Base-by-base conservation (phyloP, 2,329 filamentous ascomycete genomes). In the Elsinoe fawcettii region DNA sequence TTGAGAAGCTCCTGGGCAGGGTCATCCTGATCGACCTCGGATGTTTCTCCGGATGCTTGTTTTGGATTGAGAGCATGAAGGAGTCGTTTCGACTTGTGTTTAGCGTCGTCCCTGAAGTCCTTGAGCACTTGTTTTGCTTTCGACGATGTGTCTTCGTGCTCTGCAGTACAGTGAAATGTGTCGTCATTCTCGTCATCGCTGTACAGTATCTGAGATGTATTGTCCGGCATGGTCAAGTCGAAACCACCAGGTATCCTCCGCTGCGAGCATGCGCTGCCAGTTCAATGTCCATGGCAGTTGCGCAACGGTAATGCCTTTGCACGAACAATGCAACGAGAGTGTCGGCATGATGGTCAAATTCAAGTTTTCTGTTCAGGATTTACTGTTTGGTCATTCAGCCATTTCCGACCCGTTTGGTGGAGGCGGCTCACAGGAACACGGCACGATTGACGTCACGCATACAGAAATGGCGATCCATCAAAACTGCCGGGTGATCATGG, bases 71-170 rank as follows among this genome's bases (percentile, higher is more conserved):
- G 44, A 23, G 32, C 36, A n/a, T 57, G 30, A n/a, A 61, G 43
- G 2, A 61, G 12, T 22, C 46, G 55, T 46, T 61, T 62, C 8
- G 60, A 58, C 58, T 60, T 61, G 23, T 54, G 36, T 46, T 62
- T 62, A 22, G 58, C 51, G 14, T 51, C 46, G 20, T 55, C 44
- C 32, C 57, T 59, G 49, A 61, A 32, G 30, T 49, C 41, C 46
- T 53, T 57, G 11, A 61, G 34, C 9, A 49, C 58, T 47, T 58
- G 39, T 22, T 55, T 56, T 16, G 51, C 57, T n/a, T 55, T 58
- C 6, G 9, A 25, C n/a, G 32, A 23, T 23, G 55, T 23, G 9
- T 27, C 20, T 14, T n/a, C 7, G 36, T 37, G 27, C 9, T 53
- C 49, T 53, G 30, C 14, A 20, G 49, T 16, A 37, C 37, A 30